Percentiles rank a stretch among this genome's conserved stretches.
Conservation (phyloP, 148 eudicot species). For the Vaccinium corymbosum region DNA sequence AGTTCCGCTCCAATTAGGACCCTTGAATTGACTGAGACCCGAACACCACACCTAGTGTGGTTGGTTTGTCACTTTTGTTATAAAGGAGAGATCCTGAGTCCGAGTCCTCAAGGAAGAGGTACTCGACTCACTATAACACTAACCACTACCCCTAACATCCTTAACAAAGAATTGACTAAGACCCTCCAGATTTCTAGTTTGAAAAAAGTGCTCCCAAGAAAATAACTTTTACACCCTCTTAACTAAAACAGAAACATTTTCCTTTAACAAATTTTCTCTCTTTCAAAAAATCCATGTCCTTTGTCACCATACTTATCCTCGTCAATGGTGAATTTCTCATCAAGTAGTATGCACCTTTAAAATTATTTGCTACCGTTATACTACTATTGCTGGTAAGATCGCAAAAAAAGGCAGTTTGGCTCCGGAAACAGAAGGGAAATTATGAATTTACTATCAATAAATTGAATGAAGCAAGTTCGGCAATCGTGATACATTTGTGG, state of each 20-base stretch:
- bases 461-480: conserved; percentile 14
- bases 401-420: background rate
- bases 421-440: background rate
- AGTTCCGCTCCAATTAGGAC: background rate
- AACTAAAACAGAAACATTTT: background rate
- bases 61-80: too few relatives aligned
- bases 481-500: conserved; percentile 10
- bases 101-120: too few relatives aligned
- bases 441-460: conserved; percentile 5
- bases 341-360: background rate
- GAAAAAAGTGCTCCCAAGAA: background rate
- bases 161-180: too few relatives aligned
- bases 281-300: background rate
- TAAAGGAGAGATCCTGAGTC: too few relatives aligned
- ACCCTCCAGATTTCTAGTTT: background rate
- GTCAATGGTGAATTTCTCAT: background rate
- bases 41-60: too few relatives aligned
- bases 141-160: too few relatives aligned
- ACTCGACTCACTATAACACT: too few relatives aligned
- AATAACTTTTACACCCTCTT: background rate
- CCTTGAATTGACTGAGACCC: background rate
- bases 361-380: background rate
- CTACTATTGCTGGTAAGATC: background rate
- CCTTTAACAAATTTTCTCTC: background rate
- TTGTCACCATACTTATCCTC: background rate